These are phyloP conservation scores for Aspergillus fumigatiaffinis DNA, from an alignment of 2,329 filamentous ascomycete species.

Conservation along the genomic window DNA sequence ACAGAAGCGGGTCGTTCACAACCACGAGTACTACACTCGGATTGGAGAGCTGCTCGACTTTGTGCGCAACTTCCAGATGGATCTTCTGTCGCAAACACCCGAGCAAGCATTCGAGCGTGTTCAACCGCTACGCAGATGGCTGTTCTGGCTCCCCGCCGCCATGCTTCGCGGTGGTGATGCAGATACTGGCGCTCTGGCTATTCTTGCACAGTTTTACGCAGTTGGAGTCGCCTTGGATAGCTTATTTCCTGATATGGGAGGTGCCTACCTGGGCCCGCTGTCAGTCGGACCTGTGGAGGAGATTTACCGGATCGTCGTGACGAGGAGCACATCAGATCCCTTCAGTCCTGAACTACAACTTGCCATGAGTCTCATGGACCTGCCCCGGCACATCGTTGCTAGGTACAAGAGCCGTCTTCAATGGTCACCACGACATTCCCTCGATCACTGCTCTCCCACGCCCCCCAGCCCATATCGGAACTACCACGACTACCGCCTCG, in stretches of 20 bases:
- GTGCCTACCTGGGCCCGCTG: conserved; percentile 79
- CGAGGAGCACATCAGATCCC: conserved; percentile 60
- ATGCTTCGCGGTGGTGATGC: conserved; percentile 73
- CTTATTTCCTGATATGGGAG: conserved; percentile 85
- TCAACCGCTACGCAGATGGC: conserved; percentile 82
- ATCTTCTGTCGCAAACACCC: conserved; percentile 65
- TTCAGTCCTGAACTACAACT: conserved; percentile 58
- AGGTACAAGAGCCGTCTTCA: conserved; percentile 68
- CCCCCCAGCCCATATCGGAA: conserved; percentile 34
- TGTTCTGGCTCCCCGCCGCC: conserved; percentile 90
- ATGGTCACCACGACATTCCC: conserved; percentile 46
- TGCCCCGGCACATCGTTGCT: conserved; percentile 64
- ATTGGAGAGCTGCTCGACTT: conserved; percentile 68
- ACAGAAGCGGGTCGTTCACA: conserved; percentile 64
- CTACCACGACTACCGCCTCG: conserved; percentile 27
- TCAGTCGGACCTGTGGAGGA: conserved; percentile 79
- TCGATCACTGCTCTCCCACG: conserved; percentile 35
- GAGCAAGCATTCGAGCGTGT: conserved; percentile 87
- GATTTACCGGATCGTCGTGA: conserved; percentile 71
- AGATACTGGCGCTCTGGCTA: conserved; percentile 73
- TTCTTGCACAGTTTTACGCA: conserved; percentile 89
- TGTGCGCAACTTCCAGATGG: conserved; percentile 67
- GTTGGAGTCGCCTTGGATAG: conserved; percentile 83
- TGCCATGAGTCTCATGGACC: conserved; percentile 66
- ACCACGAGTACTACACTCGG: conserved; percentile 65